Evolutionary conservation across 2,329 filamentous ascomycete species (phyloP).

Genomic region (Clonostachys byssicola): DNA sequence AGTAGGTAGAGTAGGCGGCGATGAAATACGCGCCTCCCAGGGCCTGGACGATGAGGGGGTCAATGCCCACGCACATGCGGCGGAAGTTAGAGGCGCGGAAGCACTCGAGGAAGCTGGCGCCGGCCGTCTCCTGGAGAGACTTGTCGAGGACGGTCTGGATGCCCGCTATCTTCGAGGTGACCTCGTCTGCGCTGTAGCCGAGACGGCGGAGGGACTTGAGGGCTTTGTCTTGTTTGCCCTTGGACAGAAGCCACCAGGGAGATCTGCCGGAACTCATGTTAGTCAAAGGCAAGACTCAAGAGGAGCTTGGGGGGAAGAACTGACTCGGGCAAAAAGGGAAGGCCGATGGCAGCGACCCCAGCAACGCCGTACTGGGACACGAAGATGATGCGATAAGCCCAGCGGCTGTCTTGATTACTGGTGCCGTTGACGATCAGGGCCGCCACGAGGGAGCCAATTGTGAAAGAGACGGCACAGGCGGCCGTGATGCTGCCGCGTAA

Average conservation of each 20-base stretch:
- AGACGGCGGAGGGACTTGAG: constrained; percentile 24
- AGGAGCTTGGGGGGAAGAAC: too few relatives aligned
- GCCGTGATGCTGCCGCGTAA: constrained; percentile 20
- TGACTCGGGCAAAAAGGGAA: constrained; percentile 35
- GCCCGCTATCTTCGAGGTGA: constrained; percentile 17
- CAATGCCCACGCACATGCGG: too few relatives aligned
- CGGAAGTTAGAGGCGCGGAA: too few relatives aligned
- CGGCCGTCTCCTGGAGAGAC: constrained; percentile 24
- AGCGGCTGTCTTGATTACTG: constrained; percentile 14
- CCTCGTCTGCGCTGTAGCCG: constrained; percentile 16
- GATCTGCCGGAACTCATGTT: constrained; percentile 8
- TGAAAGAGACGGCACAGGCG: constrained; percentile 18
- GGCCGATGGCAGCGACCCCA: constrained; percentile 15
- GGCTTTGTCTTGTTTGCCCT: constrained; percentile 24
- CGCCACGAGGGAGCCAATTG: constrained; percentile 20
- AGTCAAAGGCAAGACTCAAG: background rate
- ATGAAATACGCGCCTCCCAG: constrained; percentile 24
- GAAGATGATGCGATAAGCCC: constrained; percentile 25
- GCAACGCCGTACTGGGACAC: constrained; percentile 24
- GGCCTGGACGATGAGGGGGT: too few relatives aligned
- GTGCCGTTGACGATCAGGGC: constrained; percentile 23
- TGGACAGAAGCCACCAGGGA: constrained; percentile 30
- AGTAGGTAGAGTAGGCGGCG: constrained; percentile 33
- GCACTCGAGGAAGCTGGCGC: too few relatives aligned
- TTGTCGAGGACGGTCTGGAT: constrained; percentile 23